Evolutionary conservation across 768 basidiomycete species (phyloP), one percentile per base, ranked within the genome.

Genomic region (Mycena vitilis): DNA sequence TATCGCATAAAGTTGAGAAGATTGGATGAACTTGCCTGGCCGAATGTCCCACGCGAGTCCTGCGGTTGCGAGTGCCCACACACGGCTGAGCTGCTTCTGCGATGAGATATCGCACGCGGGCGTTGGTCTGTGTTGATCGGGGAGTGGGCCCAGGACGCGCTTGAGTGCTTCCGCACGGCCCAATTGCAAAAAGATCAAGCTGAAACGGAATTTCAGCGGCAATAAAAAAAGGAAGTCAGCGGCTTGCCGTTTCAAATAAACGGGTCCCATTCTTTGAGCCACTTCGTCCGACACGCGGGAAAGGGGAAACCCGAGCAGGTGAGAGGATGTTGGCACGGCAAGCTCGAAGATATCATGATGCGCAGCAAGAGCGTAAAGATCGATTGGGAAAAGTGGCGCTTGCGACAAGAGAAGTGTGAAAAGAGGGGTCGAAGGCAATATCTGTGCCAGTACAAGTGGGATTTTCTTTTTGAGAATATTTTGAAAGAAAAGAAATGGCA

Each of bases 21-120:
- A 22, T 60, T 44, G 44, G 30, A 20, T 40, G 34, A 20, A 77
- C 85, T 67, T 74, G 93, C 92, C 93, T 71, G 92, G 91, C 63
- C 91, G 83, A 45, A 91, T 90, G 78, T 94, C 93, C 93, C 93
- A 94, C 12, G 91, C 91, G 9, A 95, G 85, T 79, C 93, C 93
- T 13, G 93, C 93, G 2, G 90, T 88, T 23, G 93, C 93, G 37
- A 95, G 79, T 15, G 93, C 91, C 93, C 93, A 95, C 7, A 93
- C 93, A 49, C 93, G 81, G 13, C 91, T 91, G 44, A 95, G 74
- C 74, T 87, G 92, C 80, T 93, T 94, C 80, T 94, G 93, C 73
- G 93, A 90, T 0, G 84, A 78, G 73, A 91, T 89, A 76, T 93
- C 91, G 72, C 93, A 95, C 25, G 77, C 75, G 6, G 83, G 73